phyloP scores from a whole-genome alignment of 768 basidiomycete genomes.

The Trametes cinnabarina region DNA sequence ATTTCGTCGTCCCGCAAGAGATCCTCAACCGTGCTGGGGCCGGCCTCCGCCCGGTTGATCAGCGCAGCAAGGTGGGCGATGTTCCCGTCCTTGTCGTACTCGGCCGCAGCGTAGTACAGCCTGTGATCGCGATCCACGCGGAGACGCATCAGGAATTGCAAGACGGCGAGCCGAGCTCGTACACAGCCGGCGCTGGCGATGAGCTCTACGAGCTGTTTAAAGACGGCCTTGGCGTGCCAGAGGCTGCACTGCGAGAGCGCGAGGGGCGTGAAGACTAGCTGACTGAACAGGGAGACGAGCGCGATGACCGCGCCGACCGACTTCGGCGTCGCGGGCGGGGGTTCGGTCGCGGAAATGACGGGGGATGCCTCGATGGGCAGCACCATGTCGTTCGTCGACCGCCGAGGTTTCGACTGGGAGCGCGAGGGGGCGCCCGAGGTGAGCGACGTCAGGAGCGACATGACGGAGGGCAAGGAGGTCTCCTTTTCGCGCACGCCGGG shows the following conservation, averaged over 20 bases:
- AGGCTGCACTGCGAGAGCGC: constrained; percentile 47
- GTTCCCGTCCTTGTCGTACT: constrained; percentile 57
- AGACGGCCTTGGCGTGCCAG: constrained; percentile 53
- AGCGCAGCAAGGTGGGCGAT: constrained; percentile 58
- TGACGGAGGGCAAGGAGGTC: constrained; percentile 53
- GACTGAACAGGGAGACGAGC: constrained; percentile 64
- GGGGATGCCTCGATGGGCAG: constrained; percentile 31
- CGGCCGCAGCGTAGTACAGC: constrained; percentile 61
- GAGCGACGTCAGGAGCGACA: constrained; percentile 65
- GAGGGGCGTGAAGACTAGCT: constrained; percentile 68
- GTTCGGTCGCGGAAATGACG: constrained; percentile 26
- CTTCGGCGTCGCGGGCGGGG: constrained; percentile 31
- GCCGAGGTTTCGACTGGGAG: constrained; percentile 48
- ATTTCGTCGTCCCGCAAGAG: constrained; percentile 32
- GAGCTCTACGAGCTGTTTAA: constrained; percentile 48
- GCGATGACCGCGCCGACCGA: constrained; percentile 62
- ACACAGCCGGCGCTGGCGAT: constrained; percentile 46
- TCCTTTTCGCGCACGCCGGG: constrained; percentile 42
- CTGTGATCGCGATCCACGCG: constrained; percentile 89
- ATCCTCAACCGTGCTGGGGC: constrained; percentile 24
- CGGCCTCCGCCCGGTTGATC: constrained; percentile 50
- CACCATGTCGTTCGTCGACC: constrained; percentile 34
- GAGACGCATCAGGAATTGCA: constrained; percentile 87
- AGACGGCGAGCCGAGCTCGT: constrained; percentile 62
- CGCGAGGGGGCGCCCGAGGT: constrained; percentile 50